Evolutionary conservation across 140 eudicot species (phyloP).

Genomic region (Cichorium intybus): DNA sequence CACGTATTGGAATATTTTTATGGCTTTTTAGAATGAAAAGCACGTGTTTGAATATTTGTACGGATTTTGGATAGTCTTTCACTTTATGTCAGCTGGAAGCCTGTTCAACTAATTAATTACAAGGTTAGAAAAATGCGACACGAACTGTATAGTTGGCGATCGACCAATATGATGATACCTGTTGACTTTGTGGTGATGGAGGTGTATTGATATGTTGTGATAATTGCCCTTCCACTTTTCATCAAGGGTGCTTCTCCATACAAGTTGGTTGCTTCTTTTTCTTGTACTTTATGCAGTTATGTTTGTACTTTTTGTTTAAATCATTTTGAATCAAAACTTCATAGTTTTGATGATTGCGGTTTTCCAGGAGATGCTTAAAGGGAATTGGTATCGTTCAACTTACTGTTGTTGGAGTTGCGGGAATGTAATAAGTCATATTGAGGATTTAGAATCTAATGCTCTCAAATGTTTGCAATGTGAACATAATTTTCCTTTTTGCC

Average conservation of each 20-base stretch:
- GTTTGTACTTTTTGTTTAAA: conserved; percentile 4
- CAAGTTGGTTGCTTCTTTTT: conserved; percentile 46
- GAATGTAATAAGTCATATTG: conserved; percentile 45
- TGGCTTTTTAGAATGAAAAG: conserved; percentile 41
- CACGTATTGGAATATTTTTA: too few relatives aligned
- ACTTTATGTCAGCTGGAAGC: conserved; percentile 91
- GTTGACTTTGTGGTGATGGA: conserved; percentile 97
- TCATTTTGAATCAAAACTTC: conserved; percentile 1
- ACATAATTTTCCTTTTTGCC: conserved; percentile 43
- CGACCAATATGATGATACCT: conserved; percentile 83
- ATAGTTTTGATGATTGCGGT: neutral
- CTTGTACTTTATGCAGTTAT: neutral
- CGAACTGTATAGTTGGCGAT: conserved; percentile 31
- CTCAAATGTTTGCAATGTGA: conserved; percentile 75
- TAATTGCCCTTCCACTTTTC: conserved; percentile 89
- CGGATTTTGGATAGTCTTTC: conserved; percentile 80
- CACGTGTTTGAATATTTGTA: conserved; percentile 67
- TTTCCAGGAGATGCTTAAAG: conserved; percentile 77
- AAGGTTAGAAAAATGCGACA: conserved; percentile 58
- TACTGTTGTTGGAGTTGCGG: conserved; percentile 82
- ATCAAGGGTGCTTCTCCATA: conserved; percentile 73
- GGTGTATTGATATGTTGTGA: conserved; percentile 95
- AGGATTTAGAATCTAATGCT: conserved; percentile 33
- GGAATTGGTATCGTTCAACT: conserved; percentile 75
- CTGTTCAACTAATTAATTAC: conserved; percentile 94